Conservation (phyloP, 768 basidiomycete species). For the Xerocomus brunneocitrinus region DNA sequence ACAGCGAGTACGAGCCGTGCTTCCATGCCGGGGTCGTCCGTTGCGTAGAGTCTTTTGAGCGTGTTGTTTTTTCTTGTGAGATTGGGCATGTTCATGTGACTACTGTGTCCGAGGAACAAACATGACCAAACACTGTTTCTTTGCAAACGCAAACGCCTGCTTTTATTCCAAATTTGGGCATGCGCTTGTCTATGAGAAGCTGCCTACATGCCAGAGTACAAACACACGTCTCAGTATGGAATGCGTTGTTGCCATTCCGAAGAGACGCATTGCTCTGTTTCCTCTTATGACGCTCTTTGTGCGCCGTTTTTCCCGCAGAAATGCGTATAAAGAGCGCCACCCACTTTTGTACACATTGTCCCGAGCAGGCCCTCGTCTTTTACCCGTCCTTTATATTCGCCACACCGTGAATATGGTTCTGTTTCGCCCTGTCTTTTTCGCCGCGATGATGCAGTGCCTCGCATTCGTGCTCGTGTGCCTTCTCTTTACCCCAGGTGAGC, state of each 20-base stretch:
- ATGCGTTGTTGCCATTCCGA: neutral
- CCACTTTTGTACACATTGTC: neutral
- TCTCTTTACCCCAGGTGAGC: neutral
- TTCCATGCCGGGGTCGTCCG: neutral
- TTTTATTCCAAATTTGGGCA: conserved; percentile 31
- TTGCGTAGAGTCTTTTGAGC: neutral
- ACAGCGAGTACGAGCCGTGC: neutral
- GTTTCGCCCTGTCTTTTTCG: conserved; percentile 20
- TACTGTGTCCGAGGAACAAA: neutral
- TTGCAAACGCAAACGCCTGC: conserved; percentile 3
- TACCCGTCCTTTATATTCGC: neutral
- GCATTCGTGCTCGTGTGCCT: conserved; percentile 5
- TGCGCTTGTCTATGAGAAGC: conserved; percentile 17
- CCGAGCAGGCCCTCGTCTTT: conserved; percentile 15
- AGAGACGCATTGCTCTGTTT: neutral
- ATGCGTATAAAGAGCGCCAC: conserved; percentile 8
- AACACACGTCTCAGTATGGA: neutral
- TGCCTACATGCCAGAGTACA: conserved; percentile 9
- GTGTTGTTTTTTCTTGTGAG: neutral
- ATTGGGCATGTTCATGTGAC: neutral
- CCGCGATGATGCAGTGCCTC: conserved; percentile 1
- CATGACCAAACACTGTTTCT: conserved; percentile 2
- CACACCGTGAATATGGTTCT: conserved; percentile 17
- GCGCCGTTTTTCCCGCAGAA: neutral
- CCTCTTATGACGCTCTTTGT: conserved; percentile 21